phyloP scores from a whole-genome alignment of 352 stramenopile genomes.

The Pythium apleroticum region DNA sequence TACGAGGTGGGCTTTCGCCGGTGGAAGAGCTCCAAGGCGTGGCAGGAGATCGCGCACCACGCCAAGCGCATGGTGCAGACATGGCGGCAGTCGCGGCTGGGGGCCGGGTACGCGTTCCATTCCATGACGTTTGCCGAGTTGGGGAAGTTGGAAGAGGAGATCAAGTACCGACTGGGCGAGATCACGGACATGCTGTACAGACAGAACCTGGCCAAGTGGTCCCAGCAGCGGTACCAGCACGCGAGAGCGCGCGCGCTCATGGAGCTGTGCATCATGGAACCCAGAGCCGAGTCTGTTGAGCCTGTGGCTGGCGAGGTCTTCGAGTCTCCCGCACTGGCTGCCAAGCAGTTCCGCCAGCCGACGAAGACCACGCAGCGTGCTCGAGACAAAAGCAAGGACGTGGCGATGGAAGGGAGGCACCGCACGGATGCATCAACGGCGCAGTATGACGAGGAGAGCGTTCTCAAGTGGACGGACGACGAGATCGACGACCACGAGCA shows the following conservation, averaged over 20 bases:
- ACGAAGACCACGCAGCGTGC: not conserved
- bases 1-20: conserved; percentile 22
- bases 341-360: not conserved
- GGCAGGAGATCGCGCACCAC: conserved; percentile 32
- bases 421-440: not conserved
- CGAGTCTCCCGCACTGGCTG: not conserved
- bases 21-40: conserved; percentile 26
- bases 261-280: conserved; percentile 22
- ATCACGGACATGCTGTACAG: conserved; percentile 46
- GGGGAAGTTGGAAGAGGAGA: conserved; percentile 38
- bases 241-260: conserved; percentile 13
- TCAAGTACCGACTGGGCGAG: conserved; percentile 38
- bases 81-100: conserved; percentile 35
- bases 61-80: conserved; percentile 18
- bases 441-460: conserved; percentile 10
- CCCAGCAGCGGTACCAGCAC: conserved; percentile 27
- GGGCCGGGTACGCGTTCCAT: conserved; percentile 17
- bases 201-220: conserved; percentile 51
- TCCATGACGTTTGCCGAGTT: conserved; percentile 39
- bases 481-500: conserved; percentile 47
- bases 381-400: not conserved
- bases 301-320: not conserved
- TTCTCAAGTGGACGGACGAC: conserved; percentile 47
- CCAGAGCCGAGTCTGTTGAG: not conserved
- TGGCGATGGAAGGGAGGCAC: not conserved